Evolutionary conservation across 805 yeast species (phyloP), one percentile per base, ranked within the genome.

Genomic region (Candida cerambycidarum): DNA sequence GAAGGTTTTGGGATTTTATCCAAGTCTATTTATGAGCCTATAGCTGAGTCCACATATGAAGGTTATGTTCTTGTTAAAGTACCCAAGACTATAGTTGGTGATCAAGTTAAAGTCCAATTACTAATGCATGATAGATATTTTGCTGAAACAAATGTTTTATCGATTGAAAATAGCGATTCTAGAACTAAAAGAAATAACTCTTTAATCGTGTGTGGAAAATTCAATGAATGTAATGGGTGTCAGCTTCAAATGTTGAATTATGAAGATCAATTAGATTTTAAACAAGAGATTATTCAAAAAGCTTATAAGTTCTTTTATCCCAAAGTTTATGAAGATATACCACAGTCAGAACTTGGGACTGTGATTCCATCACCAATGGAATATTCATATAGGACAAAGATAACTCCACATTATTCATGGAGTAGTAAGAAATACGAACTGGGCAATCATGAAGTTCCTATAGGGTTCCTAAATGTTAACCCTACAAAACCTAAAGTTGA

Each of bases 51-150:
- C 3, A 38, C 36, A 11, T 21, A 19, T 12, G 8, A 13, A 10
- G 13, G 23, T 6, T 60, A 38, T 40, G 57, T 63, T 1, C 55
- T 67, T 8, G 47, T 68, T 5, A 50, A 47, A 30, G 58, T 71
- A 1, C 76, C 76, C 7, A 69, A 70, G 35, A 57, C 74, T 1
- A 45, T 63, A 3, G 57, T 58, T 1, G 77, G 76, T 2, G 76
- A 72, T 42, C 45, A 46, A 27, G 73, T 67, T 1, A 44, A 48
- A 1, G 58, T 67, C 0, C 32, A 41, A 9, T 46, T 71, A 15
- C 51, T 54, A 5, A 52, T 62, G 38, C 75, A 70, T 43, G 59
- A 60, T 36, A 47, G 49, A 1, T 52, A 45, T 33, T 57, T 57
- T 32, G 63, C 65, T 0, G 76, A 71, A 30, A 62, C 61, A 0